phyloP scores from a whole-genome alignment of 108 stramenopile species.

The Seminavis robusta region DNA sequence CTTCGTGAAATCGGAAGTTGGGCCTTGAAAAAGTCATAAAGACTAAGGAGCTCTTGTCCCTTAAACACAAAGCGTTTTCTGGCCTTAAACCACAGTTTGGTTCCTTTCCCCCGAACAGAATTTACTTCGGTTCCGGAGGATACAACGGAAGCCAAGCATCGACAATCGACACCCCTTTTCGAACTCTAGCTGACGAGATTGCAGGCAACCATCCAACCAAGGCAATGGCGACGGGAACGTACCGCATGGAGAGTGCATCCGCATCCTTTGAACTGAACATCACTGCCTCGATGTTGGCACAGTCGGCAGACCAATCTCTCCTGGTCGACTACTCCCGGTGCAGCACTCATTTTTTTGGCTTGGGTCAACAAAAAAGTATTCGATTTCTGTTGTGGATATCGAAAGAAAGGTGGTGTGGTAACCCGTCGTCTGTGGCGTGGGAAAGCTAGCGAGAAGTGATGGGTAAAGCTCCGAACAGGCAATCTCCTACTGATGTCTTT shows the following conservation, averaged over 20 bases:
- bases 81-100: too few species aligned
- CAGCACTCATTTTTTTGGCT: too few species aligned
- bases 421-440: too few species aligned
- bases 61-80: too few species aligned
- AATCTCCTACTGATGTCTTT: too few species aligned
- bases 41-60: neutral
- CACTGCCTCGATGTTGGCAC: constrained; percentile 34
- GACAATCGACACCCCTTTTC: neutral
- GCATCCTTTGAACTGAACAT: constrained; percentile 55
- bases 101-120: neutral
- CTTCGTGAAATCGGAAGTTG: neutral
- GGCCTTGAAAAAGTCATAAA: neutral
- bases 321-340: too few species aligned
- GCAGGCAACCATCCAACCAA: neutral
- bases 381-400: too few species aligned
- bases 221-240: constrained; percentile 16
- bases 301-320: constrained; percentile 9
- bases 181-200: neutral
- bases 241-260: constrained; percentile 69
- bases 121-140: neutral
- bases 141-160: neutral
- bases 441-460: too few species aligned
- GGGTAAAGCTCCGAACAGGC: too few species aligned
- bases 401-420: too few species aligned
- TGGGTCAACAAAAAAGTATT: too few species aligned